Percentiles rank a stretch among this genome's conserved stretches.
Conservation (phyloP, 805 yeast genomes). For the Gaillardinia entomophila region DNA sequence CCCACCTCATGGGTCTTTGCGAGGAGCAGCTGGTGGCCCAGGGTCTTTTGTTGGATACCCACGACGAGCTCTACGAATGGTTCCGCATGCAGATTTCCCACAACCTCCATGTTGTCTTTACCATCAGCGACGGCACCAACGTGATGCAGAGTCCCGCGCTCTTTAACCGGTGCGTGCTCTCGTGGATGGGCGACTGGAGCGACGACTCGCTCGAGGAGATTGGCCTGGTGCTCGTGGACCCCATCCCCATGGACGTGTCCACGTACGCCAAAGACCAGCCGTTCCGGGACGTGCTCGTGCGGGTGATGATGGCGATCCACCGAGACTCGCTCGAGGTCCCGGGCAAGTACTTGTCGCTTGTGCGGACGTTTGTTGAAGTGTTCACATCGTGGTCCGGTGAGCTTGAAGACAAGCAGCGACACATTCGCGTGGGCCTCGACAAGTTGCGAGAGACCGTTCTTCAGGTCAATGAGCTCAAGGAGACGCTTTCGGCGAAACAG, state of each 20-base stretch:
- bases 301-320: slow-evolving; percentile 45
- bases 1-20: slow-evolving; percentile 47
- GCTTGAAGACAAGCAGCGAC: slow-evolving; percentile 64
- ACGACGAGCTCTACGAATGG: slow-evolving; percentile 71
- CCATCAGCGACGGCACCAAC: slow-evolving; percentile 45
- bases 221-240: slow-evolving; percentile 33
- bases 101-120: slow-evolving; percentile 80
- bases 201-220: slow-evolving; percentile 43
- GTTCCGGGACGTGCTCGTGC: slow-evolving; percentile 44
- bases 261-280: slow-evolving; percentile 22
- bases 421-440: slow-evolving; percentile 67
- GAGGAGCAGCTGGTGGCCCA: slow-evolving; percentile 49
- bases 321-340: slow-evolving; percentile 35
- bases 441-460: slow-evolving; percentile 72
- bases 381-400: slow-evolving; percentile 40
- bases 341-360: slow-evolving; percentile 47
- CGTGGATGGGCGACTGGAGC: slow-evolving; percentile 89
- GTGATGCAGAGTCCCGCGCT: slow-evolving; percentile 79
- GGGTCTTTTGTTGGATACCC: slow-evolving; percentile 60
- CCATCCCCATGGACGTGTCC: slow-evolving; percentile 50
- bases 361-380: slow-evolving; percentile 37
- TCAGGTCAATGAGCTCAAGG: slow-evolving; percentile 57
- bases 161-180: slow-evolving; percentile 80
- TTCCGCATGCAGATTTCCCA: slow-evolving; percentile 59
- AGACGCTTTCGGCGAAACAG: slow-evolving; percentile 49